Evolutionary conservation across 1,139 yeast species (phyloP), one percentile per base, ranked within the genome.

Genomic region (Sugiyamaella paludigena): DNA sequence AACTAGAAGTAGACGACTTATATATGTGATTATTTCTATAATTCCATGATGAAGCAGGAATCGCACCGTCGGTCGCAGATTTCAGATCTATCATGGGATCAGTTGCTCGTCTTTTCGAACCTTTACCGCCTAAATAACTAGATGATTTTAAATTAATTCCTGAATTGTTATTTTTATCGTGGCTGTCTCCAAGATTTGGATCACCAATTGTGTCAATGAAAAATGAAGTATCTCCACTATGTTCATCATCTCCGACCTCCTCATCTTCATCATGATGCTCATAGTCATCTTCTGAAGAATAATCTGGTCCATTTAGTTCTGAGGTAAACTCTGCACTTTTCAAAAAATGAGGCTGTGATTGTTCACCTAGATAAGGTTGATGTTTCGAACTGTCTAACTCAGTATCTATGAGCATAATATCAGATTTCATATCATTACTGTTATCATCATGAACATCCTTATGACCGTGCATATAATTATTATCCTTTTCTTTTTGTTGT

Each of bases 211-310:
- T 19, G 5, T 19, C 24, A 5, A 19, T 19, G 24, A 19, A 19
- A 5, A 19, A 19, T 12, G 36, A 15, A 4, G 40, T 29, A 16
- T 28, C 19, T 7, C 36, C 45, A 24, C 45, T 42, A 13, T 33
- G 28, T 13, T 42, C 45, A 19, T 42, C 45, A 29, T 42, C 45
- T 1, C 45, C 45, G 1, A 11, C 36, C 6, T 38, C 44, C 16
- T 42, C 45, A 15, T 24, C 27, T 19, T 19, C 24, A 19, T 19
- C 24, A 19, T 19, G 24, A 19, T 19, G 24, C 3, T 33, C 32
- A 41, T 19, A 33, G 12, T 24, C 29, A 19, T 40, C 36, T 5
- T 31, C 43, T 9, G 24, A 33, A 13, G 38, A 27, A 19, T 19
- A 19, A 5, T 19, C 24, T 19, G 24, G 24, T 19, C 24, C 24